phyloP scores from a whole-genome alignment of 2,329 filamentous ascomycete genomes.

The Fusarium stilboides region DNA sequence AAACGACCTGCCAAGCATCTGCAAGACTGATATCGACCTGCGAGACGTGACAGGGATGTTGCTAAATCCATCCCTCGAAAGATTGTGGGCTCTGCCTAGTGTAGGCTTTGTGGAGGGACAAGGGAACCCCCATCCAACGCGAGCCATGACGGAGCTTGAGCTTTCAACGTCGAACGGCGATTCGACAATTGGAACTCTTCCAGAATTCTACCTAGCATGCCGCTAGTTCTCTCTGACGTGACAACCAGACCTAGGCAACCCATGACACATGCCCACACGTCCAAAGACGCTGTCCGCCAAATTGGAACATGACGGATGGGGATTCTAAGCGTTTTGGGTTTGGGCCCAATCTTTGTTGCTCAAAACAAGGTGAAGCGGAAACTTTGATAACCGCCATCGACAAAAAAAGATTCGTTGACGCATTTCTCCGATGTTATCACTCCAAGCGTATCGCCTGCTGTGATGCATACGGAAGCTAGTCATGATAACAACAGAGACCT shows the following conservation, averaged over 20 bases:
- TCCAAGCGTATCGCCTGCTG: slow-evolving; percentile 40
- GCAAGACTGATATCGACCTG: slow-evolving; percentile 34
- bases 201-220: slow-evolving; percentile 47
- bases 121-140: slow-evolving; percentile 33
- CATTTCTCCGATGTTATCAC: slow-evolving; percentile 3
- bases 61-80: slow-evolving; percentile 26
- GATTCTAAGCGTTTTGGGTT: slow-evolving; percentile 22
- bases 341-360: slow-evolving; percentile 13
- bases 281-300: slow-evolving; percentile 26
- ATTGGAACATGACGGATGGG: slow-evolving; percentile 34
- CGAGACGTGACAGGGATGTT: slow-evolving; percentile 35
- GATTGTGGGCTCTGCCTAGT: slow-evolving; percentile 26
- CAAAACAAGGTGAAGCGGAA: slow-evolving; percentile 27
- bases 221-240: slow-evolving; percentile 49
- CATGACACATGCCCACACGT: slow-evolving; percentile 47
- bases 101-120: slow-evolving; percentile 44
- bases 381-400: slow-evolving; percentile 39
- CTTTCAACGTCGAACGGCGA: slow-evolving; percentile 40
- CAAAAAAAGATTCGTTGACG: slow-evolving; percentile 15
- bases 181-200: slow-evolving; percentile 53
- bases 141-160: slow-evolving; percentile 43
- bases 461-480: slow-evolving; percentile 17
- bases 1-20: slow-evolving; percentile 36
- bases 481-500: slow-evolving; percentile 3
- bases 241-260: slow-evolving; percentile 36